Evolutionary conservation across 345 rosid species (phyloP), one percentile per base, ranked within the genome.

Genomic region (Aegle marmelos): DNA sequence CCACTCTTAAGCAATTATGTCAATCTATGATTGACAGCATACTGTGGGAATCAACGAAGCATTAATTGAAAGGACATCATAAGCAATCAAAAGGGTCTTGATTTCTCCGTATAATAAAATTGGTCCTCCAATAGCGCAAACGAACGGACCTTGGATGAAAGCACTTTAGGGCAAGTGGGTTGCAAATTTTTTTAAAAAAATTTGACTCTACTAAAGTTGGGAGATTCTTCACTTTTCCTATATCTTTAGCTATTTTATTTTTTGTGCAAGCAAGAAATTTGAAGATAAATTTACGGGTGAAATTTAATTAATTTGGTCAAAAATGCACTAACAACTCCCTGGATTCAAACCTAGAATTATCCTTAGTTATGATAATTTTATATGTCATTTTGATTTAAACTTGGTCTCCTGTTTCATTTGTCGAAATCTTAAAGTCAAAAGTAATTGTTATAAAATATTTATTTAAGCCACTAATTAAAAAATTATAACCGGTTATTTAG

Each of bases 21-120:
- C 76, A 66, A 27, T 36, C 19, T 72, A 80, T 68, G 73, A 61
- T 67, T 75, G 57, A 82, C 73, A 58, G 24, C 2, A 22, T n/a
- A 58, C 67, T 83, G 86, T 82, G 74, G 88, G 83, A 83, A 86
- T 85, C 86, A 83, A 77, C 45, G 6, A 66, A 72, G 81, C 88
- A 81, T 67, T 86, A n/a, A 14, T 72, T 33, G 61, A 70, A 53
- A 85, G 77, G 78, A 76, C 86, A 86, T 19, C 76, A 25, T 27
- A 27, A 68, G 84, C 90, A 75, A 80, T 72, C 77, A 74, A 75
- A 75, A 79, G 72, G 79, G 75, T 62, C 68, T 74, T 76, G 58
- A 78, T 78, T 79, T 75, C 67, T 77, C 21, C 67, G 34, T 58
- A 57, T 33, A 11, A 10, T 30, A 67, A 50, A 36, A 50, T 6